Conservation (phyloP, 2,329 filamentous ascomycete genomes). For the Neonectria coccinea region DNA sequence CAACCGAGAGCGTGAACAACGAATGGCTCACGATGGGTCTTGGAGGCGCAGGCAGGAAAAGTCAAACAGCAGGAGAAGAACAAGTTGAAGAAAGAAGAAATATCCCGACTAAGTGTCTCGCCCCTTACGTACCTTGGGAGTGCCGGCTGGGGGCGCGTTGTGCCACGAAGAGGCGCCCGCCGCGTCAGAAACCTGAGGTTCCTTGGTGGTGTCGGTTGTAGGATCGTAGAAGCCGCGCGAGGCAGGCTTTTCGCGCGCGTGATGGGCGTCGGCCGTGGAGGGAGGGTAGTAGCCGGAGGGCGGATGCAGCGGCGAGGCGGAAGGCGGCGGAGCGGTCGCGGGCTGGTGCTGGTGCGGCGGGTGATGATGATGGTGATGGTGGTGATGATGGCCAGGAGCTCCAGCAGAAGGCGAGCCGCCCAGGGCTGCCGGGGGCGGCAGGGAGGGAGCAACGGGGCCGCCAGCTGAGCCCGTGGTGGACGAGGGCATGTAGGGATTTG, state of each 20-base stretch:
- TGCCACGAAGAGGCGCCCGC: constrained; percentile 55
- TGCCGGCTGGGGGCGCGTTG: constrained; percentile 56
- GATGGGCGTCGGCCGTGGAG: constrained; percentile 49
- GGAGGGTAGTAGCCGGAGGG: constrained; percentile 56
- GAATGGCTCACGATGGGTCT: background rate
- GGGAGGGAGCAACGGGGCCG: constrained; percentile 46
- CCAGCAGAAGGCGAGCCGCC: constrained; percentile 38
- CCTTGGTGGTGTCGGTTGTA: constrained; percentile 62
- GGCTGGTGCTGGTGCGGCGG: constrained; percentile 39
- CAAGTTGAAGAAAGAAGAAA: constrained; percentile 29
- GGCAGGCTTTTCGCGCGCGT: constrained; percentile 54
- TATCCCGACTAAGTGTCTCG: constrained; percentile 43
- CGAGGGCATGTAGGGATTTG: constrained; percentile 53
- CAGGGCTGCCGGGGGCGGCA: constrained; percentile 47
- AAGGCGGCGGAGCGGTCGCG: constrained; percentile 43
- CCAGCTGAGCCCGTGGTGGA: constrained; percentile 47
- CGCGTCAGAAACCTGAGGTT: constrained; percentile 59
- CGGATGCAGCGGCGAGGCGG: constrained; percentile 59
- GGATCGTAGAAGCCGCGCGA: constrained; percentile 66
- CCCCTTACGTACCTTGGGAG: constrained; percentile 62
- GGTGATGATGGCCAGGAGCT: constrained; percentile 36
- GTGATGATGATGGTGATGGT: constrained; percentile 39
- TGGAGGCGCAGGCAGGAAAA: constrained; percentile 28
- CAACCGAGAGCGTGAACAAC: background rate
- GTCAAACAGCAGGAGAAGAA: constrained; percentile 33